phyloP scores from a whole-genome alignment of 768 basidiomycete species.

The Lentinula lateritia region DNA sequence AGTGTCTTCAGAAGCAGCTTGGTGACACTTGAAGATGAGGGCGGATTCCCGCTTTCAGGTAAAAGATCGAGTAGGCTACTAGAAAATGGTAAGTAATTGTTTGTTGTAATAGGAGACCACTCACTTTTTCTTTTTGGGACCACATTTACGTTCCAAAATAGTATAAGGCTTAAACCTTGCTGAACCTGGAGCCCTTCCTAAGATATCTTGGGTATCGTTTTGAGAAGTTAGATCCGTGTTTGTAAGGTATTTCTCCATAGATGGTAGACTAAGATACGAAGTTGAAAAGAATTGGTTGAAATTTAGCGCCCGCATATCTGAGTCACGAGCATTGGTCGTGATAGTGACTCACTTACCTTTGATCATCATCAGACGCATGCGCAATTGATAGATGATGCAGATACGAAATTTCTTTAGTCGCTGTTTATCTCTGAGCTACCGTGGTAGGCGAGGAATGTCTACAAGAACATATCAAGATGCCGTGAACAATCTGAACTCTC shows the following conservation, averaged over 20 bases:
- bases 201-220: neutral
- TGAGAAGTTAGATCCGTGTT: neutral
- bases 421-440: neutral
- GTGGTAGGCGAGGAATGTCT: constrained; percentile 41
- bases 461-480: constrained; percentile 69
- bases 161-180: constrained; percentile 3
- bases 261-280: neutral
- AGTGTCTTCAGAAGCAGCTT: constrained; percentile 59
- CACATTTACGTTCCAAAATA: neutral
- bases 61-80: constrained; percentile 2
- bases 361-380: neutral
- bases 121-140: neutral
- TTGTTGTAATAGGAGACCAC: neutral
- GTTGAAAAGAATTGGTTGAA: neutral
- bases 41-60: neutral
- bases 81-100: neutral
- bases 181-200: neutral
- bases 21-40: constrained; percentile 41
- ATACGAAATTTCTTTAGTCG: constrained; percentile 2
- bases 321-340: neutral
- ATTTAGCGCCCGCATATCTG: neutral
- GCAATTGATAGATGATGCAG: neutral
- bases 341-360: neutral
- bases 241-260: constrained; percentile 9
- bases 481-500: constrained; percentile 64